Evolutionary conservation across 192 early-diverging fungal genomes (phyloP).

Genomic region (Umbelopsis sp.): DNA sequence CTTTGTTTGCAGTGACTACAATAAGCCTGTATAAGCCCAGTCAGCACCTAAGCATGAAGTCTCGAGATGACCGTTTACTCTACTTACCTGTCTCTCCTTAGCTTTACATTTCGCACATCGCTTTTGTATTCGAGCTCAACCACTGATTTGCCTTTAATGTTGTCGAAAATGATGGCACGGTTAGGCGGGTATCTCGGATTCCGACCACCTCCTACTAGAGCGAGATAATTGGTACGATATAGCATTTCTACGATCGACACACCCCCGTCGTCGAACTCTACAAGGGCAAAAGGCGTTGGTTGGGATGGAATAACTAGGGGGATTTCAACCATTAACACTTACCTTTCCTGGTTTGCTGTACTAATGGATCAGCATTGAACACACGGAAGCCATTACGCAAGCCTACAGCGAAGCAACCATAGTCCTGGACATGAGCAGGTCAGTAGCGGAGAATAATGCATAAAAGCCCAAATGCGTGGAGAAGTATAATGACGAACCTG

Average conservation of each 20-base stretch:
- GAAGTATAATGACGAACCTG: conserved; percentile 36
- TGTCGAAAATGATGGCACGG: conserved; percentile 88
- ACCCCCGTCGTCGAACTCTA: conserved; percentile 83
- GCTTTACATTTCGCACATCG: conserved; percentile 78
- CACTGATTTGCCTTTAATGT: conserved; percentile 67
- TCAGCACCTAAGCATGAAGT: neutral
- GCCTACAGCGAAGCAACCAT: conserved; percentile 81
- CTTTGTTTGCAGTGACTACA: conserved; percentile 74
- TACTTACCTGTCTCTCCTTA: conserved; percentile 71
- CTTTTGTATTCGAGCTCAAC: conserved; percentile 78
- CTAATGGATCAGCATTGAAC: conserved; percentile 81
- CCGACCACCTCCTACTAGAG: conserved; percentile 81
- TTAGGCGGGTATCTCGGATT: conserved; percentile 86
- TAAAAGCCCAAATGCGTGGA: no score
- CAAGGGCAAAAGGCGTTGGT: neutral
- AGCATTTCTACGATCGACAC: conserved; percentile 85
- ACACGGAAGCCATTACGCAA: conserved; percentile 83
- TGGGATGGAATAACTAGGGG: neutral
- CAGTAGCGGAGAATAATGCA: conserved; percentile 7
- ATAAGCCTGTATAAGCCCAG: conserved; percentile 57
- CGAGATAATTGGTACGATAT: conserved; percentile 83
- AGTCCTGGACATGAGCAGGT: conserved; percentile 45
- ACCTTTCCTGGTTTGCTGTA: conserved; percentile 79
- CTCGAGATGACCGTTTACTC: neutral
- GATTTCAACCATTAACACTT: neutral